Evolutionary conservation across 2,329 filamentous ascomycete genomes (phyloP).

Genomic region (Cercospora citrullina): DNA sequence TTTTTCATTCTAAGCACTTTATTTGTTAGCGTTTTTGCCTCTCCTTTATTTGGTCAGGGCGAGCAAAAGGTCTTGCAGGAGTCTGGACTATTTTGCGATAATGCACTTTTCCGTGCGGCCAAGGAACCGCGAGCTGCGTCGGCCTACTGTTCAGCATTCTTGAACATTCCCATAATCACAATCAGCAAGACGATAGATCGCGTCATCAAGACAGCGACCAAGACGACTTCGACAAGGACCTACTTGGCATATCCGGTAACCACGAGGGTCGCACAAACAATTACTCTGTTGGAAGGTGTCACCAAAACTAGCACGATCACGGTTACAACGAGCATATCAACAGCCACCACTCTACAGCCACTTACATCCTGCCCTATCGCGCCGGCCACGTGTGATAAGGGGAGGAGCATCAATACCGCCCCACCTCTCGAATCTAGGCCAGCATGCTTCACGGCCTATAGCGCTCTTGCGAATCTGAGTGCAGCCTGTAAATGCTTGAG

Average conservation of each 20-base stretch:
- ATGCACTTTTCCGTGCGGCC: background rate
- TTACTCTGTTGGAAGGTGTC: background rate
- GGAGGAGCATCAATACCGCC: background rate
- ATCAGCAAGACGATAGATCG: background rate
- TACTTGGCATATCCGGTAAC: conserved; percentile 8
- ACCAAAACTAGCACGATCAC: conserved; percentile 2
- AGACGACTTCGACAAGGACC: conserved; percentile 10
- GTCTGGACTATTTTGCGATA: background rate
- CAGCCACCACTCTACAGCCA: background rate
- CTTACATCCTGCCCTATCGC: conserved; percentile 1
- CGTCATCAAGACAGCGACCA: conserved; percentile 4
- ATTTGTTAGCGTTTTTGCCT: background rate
- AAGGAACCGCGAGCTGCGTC: background rate
- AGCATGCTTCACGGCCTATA: conserved; percentile 1
- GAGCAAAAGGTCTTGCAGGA: background rate
- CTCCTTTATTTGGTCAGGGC: background rate
- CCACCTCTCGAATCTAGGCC: background rate
- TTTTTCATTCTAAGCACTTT: background rate
- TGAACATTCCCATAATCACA: conserved; percentile 4
- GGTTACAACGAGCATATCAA: conserved; percentile 3
- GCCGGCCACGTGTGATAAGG: background rate
- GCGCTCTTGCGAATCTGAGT: background rate
- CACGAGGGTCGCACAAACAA: background rate
- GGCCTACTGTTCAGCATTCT: conserved; percentile 11
- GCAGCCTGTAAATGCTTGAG: conserved; percentile 4